phyloP scores from a whole-genome alignment of 2,329 filamentous ascomycete species.

The Mycosphaerella arachidis region DNA sequence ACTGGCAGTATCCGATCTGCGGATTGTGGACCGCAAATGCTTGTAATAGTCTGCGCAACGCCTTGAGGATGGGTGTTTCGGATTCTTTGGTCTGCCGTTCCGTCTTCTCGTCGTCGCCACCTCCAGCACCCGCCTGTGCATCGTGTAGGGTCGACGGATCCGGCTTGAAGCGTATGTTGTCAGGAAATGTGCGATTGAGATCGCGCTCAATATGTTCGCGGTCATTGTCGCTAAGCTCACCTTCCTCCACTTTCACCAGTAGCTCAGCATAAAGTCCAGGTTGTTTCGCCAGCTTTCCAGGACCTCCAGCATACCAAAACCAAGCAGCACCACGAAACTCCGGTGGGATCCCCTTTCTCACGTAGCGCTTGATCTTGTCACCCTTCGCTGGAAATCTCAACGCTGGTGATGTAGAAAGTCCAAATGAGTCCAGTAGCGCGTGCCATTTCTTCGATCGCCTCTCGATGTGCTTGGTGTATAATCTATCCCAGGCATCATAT shows the following conservation, averaged over 20 bases:
- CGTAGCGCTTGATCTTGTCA: constrained; percentile 80
- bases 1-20: constrained; percentile 90
- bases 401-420: constrained; percentile 64
- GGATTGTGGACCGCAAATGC: constrained; percentile 91
- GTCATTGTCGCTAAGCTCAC: constrained; percentile 61
- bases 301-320: constrained; percentile 90
- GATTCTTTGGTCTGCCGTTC: constrained; percentile 39
- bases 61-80: constrained; percentile 74
- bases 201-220: constrained; percentile 90
- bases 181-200: constrained; percentile 87
- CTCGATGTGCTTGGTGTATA: constrained; percentile 70
- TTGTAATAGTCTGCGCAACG: constrained; percentile 77
- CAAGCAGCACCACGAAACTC: constrained; percentile 93
- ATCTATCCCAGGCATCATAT: constrained; percentile 75
- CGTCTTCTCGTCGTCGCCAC: constrained; percentile 27
- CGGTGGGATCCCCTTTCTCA: constrained; percentile 88
- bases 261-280: constrained; percentile 71
- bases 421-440: constrained; percentile 69
- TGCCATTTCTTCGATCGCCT: constrained; percentile 79
- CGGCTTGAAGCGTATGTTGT: constrained; percentile 87
- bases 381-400: constrained; percentile 74
- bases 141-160: constrained; percentile 36
- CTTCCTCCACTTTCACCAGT: constrained; percentile 59
- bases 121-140: constrained; percentile 26
- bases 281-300: constrained; percentile 68